These are phyloP conservation scores for Trichoderma reesei DNA, from an alignment of 495 filamentous ascomycete genomes.

Conservation along the genomic window DNA sequence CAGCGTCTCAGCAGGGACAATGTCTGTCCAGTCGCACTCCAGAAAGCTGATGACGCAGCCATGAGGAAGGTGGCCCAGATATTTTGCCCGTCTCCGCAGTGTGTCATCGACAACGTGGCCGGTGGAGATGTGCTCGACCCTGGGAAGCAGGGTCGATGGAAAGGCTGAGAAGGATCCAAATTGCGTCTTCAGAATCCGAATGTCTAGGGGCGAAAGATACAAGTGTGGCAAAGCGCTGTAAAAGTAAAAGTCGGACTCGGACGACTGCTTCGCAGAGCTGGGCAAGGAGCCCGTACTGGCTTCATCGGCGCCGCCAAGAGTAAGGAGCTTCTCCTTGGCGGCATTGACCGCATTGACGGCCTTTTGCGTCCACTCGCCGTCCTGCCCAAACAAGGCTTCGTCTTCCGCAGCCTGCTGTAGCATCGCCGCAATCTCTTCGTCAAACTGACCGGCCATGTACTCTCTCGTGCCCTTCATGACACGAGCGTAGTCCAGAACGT, in stretches of 20 bases:
- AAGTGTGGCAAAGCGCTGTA: slow-evolving; percentile 86
- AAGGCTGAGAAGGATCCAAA: slow-evolving; percentile 79
- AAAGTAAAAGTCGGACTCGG: slow-evolving; percentile 58
- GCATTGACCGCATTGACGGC: slow-evolving; percentile 62
- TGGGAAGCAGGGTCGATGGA: slow-evolving; percentile 81
- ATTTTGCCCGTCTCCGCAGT: slow-evolving; percentile 76
- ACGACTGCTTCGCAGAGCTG: slow-evolving; percentile 13
- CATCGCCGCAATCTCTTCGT: slow-evolving; percentile 65
- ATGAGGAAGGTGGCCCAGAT: slow-evolving; percentile 81
- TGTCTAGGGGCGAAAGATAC: slow-evolving; percentile 89
- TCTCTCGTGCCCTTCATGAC: slow-evolving; percentile 90
- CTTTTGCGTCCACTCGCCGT: slow-evolving; percentile 82
- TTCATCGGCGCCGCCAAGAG: slow-evolving; percentile 18
- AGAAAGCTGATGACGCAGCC: slow-evolving; percentile 91
- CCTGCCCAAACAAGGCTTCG: slow-evolving; percentile 87
- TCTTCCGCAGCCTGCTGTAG: slow-evolving; percentile 73
- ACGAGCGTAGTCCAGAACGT: slow-evolving; percentile 87
- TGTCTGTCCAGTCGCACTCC: slow-evolving; percentile 95
- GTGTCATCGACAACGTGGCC: slow-evolving; percentile 89
- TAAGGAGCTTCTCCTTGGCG: slow-evolving; percentile 57
- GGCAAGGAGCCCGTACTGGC: slow-evolving; percentile 1
- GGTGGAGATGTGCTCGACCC: slow-evolving; percentile 83
- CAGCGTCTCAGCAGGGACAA: slow-evolving; percentile 67
- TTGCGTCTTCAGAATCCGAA: slow-evolving; percentile 83
- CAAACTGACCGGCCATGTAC: slow-evolving; percentile 75